Conservation (phyloP, 78 protist species). For the Protostelium mycophagum region DNA sequence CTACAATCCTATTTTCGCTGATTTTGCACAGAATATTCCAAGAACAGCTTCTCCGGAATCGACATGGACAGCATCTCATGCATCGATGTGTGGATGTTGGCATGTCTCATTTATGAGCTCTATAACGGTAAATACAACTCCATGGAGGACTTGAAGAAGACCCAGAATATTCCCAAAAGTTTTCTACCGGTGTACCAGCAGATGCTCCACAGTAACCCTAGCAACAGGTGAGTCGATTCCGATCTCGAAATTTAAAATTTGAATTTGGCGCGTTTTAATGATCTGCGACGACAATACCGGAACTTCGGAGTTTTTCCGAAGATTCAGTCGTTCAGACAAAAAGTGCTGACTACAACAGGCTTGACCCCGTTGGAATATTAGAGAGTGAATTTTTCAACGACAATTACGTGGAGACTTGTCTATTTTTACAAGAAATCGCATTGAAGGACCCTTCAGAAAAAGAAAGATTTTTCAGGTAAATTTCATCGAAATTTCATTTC, state of each 20-base stretch:
- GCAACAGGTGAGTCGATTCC: too few relatives aligned
- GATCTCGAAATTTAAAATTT: too few relatives aligned
- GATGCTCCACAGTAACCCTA: slow-evolving; percentile 21
- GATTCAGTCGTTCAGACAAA: too few relatives aligned
- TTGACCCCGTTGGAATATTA: slow-evolving; percentile 35
- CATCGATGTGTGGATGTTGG: slow-evolving; percentile 62
- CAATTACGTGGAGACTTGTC: slow-evolving; percentile 48
- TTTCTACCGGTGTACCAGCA: slow-evolving; percentile 44
- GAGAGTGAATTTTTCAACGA: slow-evolving; percentile 43
- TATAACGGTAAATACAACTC: slow-evolving; percentile 36
- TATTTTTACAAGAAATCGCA: slow-evolving; percentile 60
- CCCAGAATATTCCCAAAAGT: slow-evolving; percentile 23
- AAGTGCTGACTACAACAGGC: too few relatives aligned
- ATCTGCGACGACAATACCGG: too few relatives aligned
- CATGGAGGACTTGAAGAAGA: slow-evolving; percentile 32
- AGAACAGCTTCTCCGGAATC: slow-evolving; percentile 38
- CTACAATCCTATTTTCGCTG: neutral
- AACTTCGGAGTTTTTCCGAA: too few relatives aligned
- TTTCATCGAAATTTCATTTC: neutral
- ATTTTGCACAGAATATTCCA: slow-evolving; percentile 30
- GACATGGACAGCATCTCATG: slow-evolving; percentile 2
- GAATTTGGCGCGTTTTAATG: too few relatives aligned
- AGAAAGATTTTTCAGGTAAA: slow-evolving; percentile 63
- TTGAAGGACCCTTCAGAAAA: slow-evolving; percentile 67
- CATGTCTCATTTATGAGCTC: slow-evolving; percentile 44